These are phyloP conservation scores for Saccharomycopsis guyanensis DNA, from an alignment of 805 yeast species.

Conservation along the genomic window DNA sequence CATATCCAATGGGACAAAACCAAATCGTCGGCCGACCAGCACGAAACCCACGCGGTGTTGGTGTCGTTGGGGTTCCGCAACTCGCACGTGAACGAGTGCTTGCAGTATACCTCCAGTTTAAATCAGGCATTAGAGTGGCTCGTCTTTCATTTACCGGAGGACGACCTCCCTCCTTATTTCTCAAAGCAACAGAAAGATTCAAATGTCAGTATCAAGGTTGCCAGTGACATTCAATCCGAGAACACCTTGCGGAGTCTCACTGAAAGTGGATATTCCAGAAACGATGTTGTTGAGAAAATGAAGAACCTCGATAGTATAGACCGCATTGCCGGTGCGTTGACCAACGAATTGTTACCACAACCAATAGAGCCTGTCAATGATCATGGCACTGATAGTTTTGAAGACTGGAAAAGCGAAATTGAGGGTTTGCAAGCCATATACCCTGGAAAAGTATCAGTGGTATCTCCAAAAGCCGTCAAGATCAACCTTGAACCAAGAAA, in stretches of 20 bases:
- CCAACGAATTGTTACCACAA: constrained; percentile 2
- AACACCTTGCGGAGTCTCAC: constrained; percentile 48
- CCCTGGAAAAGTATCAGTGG: constrained; percentile 31
- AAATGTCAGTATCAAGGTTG: constrained; percentile 46
- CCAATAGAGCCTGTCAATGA: constrained; percentile 20
- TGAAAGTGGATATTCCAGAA: constrained; percentile 64
- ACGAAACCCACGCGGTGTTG: constrained; percentile 26
- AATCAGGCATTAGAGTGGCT: constrained; percentile 65
- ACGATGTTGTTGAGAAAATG: constrained; percentile 30
- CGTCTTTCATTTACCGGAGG: constrained; percentile 86
- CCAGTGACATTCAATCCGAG: constrained; percentile 48
- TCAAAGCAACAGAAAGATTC: constrained; percentile 50
- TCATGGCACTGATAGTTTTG: constrained; percentile 22
- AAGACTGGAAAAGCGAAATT: constrained; percentile 67
- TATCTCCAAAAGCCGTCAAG: constrained; percentile 25
- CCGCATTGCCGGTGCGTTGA: constrained; percentile 13
- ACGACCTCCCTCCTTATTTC: constrained; percentile 71
- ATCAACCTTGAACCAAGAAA: constrained; percentile 30
- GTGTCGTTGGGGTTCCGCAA: constrained; percentile 56
- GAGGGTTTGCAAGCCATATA: constrained; percentile 60
- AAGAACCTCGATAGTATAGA: constrained; percentile 4
- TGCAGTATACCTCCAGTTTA: constrained; percentile 44
- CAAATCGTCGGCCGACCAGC: neutral
- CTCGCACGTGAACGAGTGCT: constrained; percentile 65
- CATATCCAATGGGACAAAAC: constrained; percentile 46